phyloP scores from a whole-genome alignment of 116 monocot genomes.

The Dioscorea cayenensis region DNA sequence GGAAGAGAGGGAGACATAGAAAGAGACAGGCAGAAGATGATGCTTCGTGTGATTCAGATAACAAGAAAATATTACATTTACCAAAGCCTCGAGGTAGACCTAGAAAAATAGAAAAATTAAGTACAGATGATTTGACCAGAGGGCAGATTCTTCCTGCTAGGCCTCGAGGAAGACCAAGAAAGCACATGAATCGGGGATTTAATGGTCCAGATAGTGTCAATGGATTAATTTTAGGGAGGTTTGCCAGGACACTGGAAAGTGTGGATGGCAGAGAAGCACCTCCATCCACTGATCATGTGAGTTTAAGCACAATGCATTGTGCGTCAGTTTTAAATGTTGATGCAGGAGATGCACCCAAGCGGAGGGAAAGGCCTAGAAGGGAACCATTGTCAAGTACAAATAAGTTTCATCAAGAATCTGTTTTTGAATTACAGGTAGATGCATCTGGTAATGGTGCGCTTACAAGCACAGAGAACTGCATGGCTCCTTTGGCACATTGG shows the following conservation, averaged over 20 bases:
- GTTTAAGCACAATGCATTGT: neutral
- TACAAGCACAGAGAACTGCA: no score
- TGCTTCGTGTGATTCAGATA: neutral
- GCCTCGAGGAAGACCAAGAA: conserved; percentile 25
- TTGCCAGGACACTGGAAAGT: conserved; percentile 2
- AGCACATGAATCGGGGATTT: conserved; percentile 1
- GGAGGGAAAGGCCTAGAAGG: neutral
- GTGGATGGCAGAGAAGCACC: neutral
- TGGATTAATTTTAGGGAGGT: neutral
- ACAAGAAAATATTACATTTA: neutral
- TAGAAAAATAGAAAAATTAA: conserved; percentile 5
- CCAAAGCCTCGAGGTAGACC: conserved; percentile 17
- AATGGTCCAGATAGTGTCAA: neutral
- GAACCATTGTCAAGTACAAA: neutral
- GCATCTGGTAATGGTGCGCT: no score
- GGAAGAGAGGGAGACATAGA: no score
- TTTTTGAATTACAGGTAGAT: neutral
- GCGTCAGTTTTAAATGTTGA: neutral
- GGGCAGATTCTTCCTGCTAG: neutral
- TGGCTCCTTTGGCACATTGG: no score
- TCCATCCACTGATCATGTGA: neutral
- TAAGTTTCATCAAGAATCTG: neutral
- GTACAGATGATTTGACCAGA: neutral
- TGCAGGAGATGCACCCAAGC: neutral
- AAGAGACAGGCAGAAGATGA: neutral